Conservation (phyloP, 106 monocot species). For the Chionographis japonica region DNA sequence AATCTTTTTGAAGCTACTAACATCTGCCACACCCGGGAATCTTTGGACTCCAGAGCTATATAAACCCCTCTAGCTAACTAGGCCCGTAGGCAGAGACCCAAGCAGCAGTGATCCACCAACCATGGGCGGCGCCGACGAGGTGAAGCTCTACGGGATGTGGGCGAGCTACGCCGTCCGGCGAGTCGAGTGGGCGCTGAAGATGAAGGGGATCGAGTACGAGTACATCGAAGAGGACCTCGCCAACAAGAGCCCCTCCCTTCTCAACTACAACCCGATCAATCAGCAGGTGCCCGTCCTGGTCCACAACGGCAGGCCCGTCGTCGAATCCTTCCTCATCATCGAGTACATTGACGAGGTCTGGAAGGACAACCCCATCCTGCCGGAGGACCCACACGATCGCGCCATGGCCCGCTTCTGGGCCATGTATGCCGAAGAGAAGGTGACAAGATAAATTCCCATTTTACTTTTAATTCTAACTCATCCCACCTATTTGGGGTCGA, state of each 20-base stretch:
- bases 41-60: too few species aligned
- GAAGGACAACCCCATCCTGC: background rate
- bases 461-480: background rate
- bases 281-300: constrained; percentile 10
- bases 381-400: constrained; percentile 7
- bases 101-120: too few species aligned
- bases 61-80: too few species aligned
- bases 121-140: background rate
- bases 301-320: constrained; percentile 1
- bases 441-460: background rate
- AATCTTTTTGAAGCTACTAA: too few species aligned
- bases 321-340: constrained; percentile 16
- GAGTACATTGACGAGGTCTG: constrained; percentile 18
- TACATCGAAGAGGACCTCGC: constrained; percentile 24
- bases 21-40: too few species aligned
- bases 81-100: too few species aligned
- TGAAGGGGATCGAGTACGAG: constrained; percentile 29
- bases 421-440: background rate
- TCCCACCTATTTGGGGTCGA: background rate
- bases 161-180: constrained; percentile 18
- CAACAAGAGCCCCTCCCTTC: constrained; percentile 20
- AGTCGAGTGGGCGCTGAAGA: constrained; percentile 26
- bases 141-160: constrained; percentile 31
- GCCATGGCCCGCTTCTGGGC: constrained; percentile 13
- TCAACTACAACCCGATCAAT: constrained; percentile 27